Conservation (phyloP, 495 filamentous ascomycete species). For the Daldinia childiae region DNA sequence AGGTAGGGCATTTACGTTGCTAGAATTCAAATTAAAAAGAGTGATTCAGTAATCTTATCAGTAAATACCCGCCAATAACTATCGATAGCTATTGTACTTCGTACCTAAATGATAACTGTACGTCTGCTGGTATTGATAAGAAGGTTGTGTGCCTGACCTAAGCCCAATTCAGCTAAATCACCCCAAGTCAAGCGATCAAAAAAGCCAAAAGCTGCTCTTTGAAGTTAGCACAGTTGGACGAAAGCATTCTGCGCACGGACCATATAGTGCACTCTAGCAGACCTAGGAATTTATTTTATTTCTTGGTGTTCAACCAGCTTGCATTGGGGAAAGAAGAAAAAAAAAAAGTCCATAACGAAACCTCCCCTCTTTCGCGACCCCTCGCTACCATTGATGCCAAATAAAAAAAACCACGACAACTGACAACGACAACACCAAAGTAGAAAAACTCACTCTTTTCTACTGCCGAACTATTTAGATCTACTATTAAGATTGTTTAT, state of each 20-base stretch:
- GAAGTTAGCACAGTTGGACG: slow-evolving; percentile 11
- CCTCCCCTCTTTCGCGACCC: slow-evolving; percentile 43
- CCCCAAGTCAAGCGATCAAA: not conserved
- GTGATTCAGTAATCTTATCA: not conserved
- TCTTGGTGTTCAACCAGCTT: not conserved
- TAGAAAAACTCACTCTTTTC: not conserved
- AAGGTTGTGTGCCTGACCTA: slow-evolving; percentile 13
- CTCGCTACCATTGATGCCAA: slow-evolving; percentile 32
- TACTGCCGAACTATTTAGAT: slow-evolving; percentile 11
- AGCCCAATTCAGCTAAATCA: not conserved
- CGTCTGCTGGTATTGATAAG: too few relatives aligned
- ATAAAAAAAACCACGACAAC: slow-evolving; percentile 23
- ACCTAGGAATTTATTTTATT: slow-evolving; percentile 7
- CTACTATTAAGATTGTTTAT: slow-evolving; percentile 13
- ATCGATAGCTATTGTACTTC: not conserved
- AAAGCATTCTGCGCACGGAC: slow-evolving; percentile 2
- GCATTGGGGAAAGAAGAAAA: not conserved
- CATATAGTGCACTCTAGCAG: not conserved
- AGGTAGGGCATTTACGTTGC: too few relatives aligned
- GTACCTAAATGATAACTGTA: not conserved
- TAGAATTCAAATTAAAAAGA: not conserved
- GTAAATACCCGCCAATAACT: not conserved
- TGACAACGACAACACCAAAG: slow-evolving; percentile 5
- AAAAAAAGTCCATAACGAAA: slow-evolving; percentile 34
- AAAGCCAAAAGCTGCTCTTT: slow-evolving; percentile 1